Base-by-base conservation (phyloP, 768 basidiomycete genomes). In the Podaxis mareebaensis region DNA sequence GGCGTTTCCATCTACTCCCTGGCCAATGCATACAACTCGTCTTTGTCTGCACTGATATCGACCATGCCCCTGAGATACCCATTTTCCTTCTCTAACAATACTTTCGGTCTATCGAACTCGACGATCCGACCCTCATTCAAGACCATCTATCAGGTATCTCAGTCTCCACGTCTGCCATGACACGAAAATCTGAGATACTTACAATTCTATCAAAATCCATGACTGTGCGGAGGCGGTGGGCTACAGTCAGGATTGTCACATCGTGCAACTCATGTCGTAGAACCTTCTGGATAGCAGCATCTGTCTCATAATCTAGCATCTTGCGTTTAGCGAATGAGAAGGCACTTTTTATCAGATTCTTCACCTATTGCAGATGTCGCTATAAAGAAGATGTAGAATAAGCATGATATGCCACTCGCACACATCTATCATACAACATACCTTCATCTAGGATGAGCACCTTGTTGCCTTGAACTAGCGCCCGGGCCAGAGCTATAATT, bases 261-360 rank as follows among this genome's bases (percentile, higher is more conserved):
- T 86, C 86, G 39, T 81, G 75, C 66, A 91, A 84, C 69, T 89
- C 85, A 61, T 82, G 78, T 22, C 90, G 81, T 58, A 92, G 86
- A 1, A 89, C 86, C 36, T 80, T 77, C 69, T 92, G 90, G 58
- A 91, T 90, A 68, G 88, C 82, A 6, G 84, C 74, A 68, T 91
- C 90, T 17, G 89, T 90, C 61, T 81, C 79, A 65, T 84, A 81
- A 69, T 89, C 87, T 77, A 42, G 40, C 17, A 42, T 61, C 20
- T 40, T 55, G 26, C 48, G 13, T 36, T 42, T n/a, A 53, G 54
- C 17, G 46, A 53, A 46, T 24, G 22, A 53, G 30, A 46, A 39
- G 7, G 28, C 30, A 12, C 30, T 48, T 59, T 2, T 26, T 13
- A 15, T 8, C 13, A 17, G 22, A 67, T 13, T 10, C 20, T 71